phyloP scores from a whole-genome alignment of 306 rosid genomes.

The Pterocarpus santalinus region DNA sequence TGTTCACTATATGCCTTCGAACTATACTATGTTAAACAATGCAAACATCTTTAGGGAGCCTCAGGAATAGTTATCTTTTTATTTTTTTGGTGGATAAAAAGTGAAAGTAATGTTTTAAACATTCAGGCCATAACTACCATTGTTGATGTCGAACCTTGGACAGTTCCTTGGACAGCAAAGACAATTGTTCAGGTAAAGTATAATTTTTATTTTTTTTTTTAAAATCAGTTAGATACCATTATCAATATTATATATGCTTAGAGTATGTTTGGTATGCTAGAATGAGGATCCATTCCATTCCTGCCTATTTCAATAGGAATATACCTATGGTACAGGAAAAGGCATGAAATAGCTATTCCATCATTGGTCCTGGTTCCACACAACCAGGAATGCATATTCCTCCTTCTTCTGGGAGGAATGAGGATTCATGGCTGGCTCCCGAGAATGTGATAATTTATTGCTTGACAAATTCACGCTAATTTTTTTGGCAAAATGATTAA shows the following conservation, averaged over 20 bases:
- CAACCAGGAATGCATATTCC: constrained; percentile 5
- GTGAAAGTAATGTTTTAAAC: constrained; percentile 24
- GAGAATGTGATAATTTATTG: not conserved
- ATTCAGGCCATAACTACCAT: constrained; percentile 51
- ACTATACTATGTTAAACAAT: constrained; percentile 13
- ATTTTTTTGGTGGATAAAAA: not conserved
- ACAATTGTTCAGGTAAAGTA: constrained; percentile 66
- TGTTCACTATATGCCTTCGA: not conserved
- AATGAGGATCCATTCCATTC: constrained; percentile 5
- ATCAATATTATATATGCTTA: constrained; percentile 15
- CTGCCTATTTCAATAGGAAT: not conserved
- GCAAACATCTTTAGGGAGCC: constrained; percentile 20
- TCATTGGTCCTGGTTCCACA: constrained; percentile 19
- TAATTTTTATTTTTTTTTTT: constrained; percentile 30
- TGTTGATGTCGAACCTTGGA: constrained; percentile 59
- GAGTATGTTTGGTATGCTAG: constrained; percentile 31
- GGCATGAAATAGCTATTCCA: constrained; percentile 24
- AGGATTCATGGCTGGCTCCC: constrained; percentile 1
- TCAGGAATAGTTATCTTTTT: constrained; percentile 3
- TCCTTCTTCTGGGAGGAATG: constrained; percentile 10
- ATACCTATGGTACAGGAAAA: constrained; percentile 5
- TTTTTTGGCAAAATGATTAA: not conserved
- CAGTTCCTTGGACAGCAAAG: constrained; percentile 68
- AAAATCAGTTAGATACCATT: constrained; percentile 26
- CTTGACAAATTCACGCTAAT: not conserved